Conservation (phyloP, 164 flowering plant species). For the Macadamia integrifolia region DNA sequence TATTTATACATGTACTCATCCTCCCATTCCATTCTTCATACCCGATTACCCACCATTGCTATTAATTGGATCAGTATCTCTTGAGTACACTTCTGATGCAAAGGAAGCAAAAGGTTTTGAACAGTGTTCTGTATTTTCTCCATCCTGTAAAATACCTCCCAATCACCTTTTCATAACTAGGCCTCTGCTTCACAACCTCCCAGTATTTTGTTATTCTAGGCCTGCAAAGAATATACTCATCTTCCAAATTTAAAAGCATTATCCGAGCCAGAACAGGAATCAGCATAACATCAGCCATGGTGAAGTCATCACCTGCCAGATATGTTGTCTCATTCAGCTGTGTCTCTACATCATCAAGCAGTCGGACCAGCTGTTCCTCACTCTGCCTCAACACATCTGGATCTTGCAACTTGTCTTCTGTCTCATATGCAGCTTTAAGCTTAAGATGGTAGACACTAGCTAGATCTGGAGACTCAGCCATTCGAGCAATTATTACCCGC, state of each 20-base stretch:
- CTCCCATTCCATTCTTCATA: neutral
- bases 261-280: constrained; percentile 70
- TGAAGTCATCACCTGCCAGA: constrained; percentile 69
- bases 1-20: neutral
- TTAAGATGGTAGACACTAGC: constrained; percentile 76
- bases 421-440: constrained; percentile 67
- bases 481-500: constrained; percentile 73
- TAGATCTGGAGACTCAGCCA: constrained; percentile 81
- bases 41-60: neutral
- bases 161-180: constrained; percentile 72
- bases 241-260: constrained; percentile 57
- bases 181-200: constrained; percentile 52
- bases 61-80: constrained; percentile 37
- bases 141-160: constrained; percentile 78
- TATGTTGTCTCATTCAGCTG: constrained; percentile 51
- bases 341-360: constrained; percentile 73
- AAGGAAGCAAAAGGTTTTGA: constrained; percentile 64
- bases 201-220: constrained; percentile 65
- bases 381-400: constrained; percentile 36
- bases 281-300: constrained; percentile 75
- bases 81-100: constrained; percentile 46
- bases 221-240: constrained; percentile 53
- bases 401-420: constrained; percentile 64
- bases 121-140: constrained; percentile 68
- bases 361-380: constrained; percentile 50